A percentile compares a stretch with the other conserved stretches of the same genome.
These are phyloP conservation scores for Colletotrichum eremochloae DNA, from an alignment of 2,329 filamentous ascomycete species.

Conservation along the genomic window DNA sequence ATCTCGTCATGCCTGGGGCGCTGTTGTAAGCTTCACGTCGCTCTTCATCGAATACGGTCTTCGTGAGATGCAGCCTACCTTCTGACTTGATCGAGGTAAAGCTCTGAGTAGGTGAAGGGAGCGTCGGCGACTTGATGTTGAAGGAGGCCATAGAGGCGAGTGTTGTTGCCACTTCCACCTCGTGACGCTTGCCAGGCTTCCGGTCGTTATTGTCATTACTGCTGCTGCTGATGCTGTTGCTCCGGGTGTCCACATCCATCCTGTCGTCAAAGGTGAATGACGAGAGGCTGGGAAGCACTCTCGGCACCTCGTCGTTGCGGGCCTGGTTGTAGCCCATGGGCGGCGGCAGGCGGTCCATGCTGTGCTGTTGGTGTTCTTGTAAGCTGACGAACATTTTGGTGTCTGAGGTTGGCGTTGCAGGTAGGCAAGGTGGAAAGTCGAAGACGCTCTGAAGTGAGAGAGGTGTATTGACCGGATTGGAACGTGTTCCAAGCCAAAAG, in stretches of 20 bases:
- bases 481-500: constrained; percentile 2
- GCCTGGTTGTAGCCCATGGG: constrained; percentile 18
- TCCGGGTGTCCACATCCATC: constrained; percentile 30
- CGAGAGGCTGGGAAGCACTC: constrained; percentile 36
- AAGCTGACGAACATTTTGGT: constrained; percentile 39
- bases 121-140: constrained; percentile 38
- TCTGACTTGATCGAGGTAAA: constrained; percentile 37
- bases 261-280: constrained; percentile 39
- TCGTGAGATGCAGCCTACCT: constrained; percentile 2
- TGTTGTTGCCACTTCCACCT: constrained; percentile 38
- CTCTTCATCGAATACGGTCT: neutral
- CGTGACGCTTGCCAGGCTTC: constrained; percentile 35
- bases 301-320: constrained; percentile 29
- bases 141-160: constrained; percentile 41
- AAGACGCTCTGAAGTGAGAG: neutral
- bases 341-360: constrained; percentile 35
- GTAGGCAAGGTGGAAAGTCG: neutral
- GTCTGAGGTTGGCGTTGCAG: constrained; percentile 7
- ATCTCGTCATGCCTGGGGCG: constrained; percentile 37
- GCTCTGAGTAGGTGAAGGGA: constrained; percentile 38
- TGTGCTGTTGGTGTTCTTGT: constrained; percentile 35
- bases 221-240: neutral
- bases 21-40: constrained; percentile 20
- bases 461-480: neutral
- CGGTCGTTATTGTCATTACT: neutral